A percentile compares a stretch with the other conserved stretches of the same genome.
phyloP scores from a whole-genome alignment of 2,329 filamentous ascomycete species.

The Botrytis fabae region DNA sequence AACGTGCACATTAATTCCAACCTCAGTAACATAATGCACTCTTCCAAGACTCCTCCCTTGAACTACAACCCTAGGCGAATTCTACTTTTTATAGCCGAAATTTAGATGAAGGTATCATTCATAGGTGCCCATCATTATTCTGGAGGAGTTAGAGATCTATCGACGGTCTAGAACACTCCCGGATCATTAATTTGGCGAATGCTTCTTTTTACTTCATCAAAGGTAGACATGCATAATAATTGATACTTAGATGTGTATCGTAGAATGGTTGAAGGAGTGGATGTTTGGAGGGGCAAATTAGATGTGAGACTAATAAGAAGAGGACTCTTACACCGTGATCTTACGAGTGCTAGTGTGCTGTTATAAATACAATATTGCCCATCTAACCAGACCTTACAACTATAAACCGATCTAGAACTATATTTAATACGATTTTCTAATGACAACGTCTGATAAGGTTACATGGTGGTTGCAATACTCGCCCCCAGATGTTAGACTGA shows the following conservation, averaged over 20 bases:
- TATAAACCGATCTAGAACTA: neutral
- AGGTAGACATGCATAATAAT: neutral
- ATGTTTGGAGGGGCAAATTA: neutral
- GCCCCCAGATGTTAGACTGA: neutral
- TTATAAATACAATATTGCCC: neutral
- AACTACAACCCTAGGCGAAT: neutral
- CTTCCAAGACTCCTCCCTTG: neutral
- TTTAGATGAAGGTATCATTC: neutral
- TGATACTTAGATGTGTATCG: neutral
- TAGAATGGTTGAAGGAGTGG: neutral
- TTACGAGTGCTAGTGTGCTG: neutral
- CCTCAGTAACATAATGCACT: neutral
- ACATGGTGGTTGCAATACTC: neutral
- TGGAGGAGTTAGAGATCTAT: neutral
- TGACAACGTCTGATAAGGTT: neutral
- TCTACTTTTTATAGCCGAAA: neutral
- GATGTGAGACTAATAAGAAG: neutral
- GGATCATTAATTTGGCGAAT: neutral
- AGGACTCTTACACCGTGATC: neutral
- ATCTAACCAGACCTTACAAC: neutral
- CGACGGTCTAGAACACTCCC: neutral
- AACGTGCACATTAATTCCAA: neutral
- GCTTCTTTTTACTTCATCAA: neutral
- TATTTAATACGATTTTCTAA: neutral
- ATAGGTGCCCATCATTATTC: neutral